Conservation (phyloP, 1,139 yeast species). For the Yamadazyma friedrichii region DNA sequence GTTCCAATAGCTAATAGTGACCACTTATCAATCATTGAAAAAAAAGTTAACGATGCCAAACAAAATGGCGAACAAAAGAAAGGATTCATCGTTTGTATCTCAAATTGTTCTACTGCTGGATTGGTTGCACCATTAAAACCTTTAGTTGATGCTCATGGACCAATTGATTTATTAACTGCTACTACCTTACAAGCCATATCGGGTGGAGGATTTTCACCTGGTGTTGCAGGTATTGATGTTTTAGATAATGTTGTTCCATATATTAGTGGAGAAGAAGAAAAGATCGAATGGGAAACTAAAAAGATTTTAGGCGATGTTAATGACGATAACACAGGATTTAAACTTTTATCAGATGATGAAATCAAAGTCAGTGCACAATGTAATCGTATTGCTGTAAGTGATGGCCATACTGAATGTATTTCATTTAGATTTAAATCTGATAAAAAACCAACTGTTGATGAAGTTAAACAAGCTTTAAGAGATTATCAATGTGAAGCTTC, state of each 20-base stretch:
- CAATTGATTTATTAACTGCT: slow-evolving; percentile 80
- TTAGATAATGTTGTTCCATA: slow-evolving; percentile 92
- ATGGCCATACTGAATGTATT: slow-evolving; percentile 97
- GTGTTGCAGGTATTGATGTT: slow-evolving; percentile 92
- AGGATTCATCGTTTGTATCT: slow-evolving; percentile 91
- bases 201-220: slow-evolving; percentile 98
- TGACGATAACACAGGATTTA: slow-evolving; percentile 55
- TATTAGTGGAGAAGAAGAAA: slow-evolving; percentile 97
- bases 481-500: slow-evolving; percentile 86
- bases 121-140: slow-evolving; percentile 96
- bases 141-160: slow-evolving; percentile 83
- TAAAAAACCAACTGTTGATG: slow-evolving; percentile 83
- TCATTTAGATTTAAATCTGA: slow-evolving; percentile 77
- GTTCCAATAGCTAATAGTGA: slow-evolving; percentile 97
- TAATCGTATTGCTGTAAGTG: slow-evolving; percentile 94
- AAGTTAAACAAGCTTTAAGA: slow-evolving; percentile 66
- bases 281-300: slow-evolving; percentile 97
- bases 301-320: slow-evolving; percentile 77
- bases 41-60: slow-evolving; percentile 53
- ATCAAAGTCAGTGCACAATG: slow-evolving; percentile 93
- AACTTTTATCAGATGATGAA: slow-evolving; percentile 64
- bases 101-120: slow-evolving; percentile 98
- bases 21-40: slow-evolving; percentile 75
- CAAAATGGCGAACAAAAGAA: slow-evolving; percentile 47
- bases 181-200: slow-evolving; percentile 97